phyloP scores from a whole-genome alignment of 768 basidiomycete genomes.

The Lanmaoa pseudosensibilis region DNA sequence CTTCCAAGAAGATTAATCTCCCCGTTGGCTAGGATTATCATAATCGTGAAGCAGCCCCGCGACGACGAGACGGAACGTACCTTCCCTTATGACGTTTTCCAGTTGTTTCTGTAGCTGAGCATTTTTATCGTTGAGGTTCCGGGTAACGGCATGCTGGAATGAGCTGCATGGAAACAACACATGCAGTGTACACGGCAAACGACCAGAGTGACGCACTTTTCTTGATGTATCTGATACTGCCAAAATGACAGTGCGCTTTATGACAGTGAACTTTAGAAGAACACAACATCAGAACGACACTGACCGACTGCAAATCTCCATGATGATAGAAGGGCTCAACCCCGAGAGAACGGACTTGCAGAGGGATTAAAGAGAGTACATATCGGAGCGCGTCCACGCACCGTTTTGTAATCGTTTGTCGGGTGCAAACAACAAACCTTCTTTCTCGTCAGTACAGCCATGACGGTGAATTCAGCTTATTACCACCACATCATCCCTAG shows the following conservation, averaged over 20 bases:
- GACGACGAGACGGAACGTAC: slow-evolving; percentile 34
- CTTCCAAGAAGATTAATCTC: slow-evolving; percentile 69
- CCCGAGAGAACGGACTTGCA: slow-evolving; percentile 82
- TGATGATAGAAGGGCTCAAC: slow-evolving; percentile 66
- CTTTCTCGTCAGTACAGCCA: slow-evolving; percentile 2
- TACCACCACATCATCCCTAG: slow-evolving; percentile 60
- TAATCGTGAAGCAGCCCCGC: not conserved
- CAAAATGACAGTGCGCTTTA: slow-evolving; percentile 81
- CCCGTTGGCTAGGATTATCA: slow-evolving; percentile 57
- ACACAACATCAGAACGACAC: slow-evolving; percentile 10
- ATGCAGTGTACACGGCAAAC: not conserved
- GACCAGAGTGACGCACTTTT: slow-evolving; percentile 49
- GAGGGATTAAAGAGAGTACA: slow-evolving; percentile 1
- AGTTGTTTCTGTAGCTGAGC: slow-evolving; percentile 81
- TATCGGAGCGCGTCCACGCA: slow-evolving; percentile 41
- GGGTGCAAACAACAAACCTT: slow-evolving; percentile 83
- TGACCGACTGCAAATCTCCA: slow-evolving; percentile 82
- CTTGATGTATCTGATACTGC: slow-evolving; percentile 89
- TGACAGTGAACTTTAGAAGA: slow-evolving; percentile 3
- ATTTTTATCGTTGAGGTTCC: slow-evolving; percentile 80
- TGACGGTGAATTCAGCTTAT: slow-evolving; percentile 11
- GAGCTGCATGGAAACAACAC: slow-evolving; percentile 35
- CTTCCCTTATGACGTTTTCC: slow-evolving; percentile 84
- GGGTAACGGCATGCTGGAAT: slow-evolving; percentile 81
- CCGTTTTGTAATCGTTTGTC: slow-evolving; percentile 90